Percentiles rank a stretch among this genome's conserved stretches.
phyloP scores from a whole-genome alignment of 106 monocot species.

The Phalaenopsis aphrodite region DNA sequence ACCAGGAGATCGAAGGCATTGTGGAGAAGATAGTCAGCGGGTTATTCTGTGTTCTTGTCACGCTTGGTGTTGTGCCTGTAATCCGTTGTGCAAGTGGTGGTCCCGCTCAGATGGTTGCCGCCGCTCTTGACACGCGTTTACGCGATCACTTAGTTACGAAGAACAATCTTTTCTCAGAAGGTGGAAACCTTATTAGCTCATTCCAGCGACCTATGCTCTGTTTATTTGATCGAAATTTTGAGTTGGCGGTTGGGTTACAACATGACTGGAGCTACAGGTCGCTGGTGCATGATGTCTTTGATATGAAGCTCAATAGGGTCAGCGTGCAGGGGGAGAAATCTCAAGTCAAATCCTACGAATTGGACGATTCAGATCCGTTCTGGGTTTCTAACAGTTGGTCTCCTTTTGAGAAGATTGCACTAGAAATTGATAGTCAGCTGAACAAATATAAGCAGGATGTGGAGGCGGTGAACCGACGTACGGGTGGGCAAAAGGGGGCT shows the following conservation, averaged over 20 bases:
- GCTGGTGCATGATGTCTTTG: slow-evolving; percentile 76
- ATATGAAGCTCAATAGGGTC: slow-evolving; percentile 59
- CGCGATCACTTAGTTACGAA: slow-evolving; percentile 67
- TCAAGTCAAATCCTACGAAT: slow-evolving; percentile 47
- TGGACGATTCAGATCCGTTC: slow-evolving; percentile 70
- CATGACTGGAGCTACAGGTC: slow-evolving; percentile 92
- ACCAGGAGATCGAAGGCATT: slow-evolving; percentile 67
- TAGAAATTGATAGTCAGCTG: slow-evolving; percentile 85
- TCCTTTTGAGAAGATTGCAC: slow-evolving; percentile 86
- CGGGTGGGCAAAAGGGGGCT: slow-evolving; percentile 58
- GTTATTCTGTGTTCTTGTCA: slow-evolving; percentile 72
- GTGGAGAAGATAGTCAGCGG: slow-evolving; percentile 61
- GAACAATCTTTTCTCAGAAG: slow-evolving; percentile 74
- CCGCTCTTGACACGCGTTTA: slow-evolving; percentile 56
- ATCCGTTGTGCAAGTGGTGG: slow-evolving; percentile 72
- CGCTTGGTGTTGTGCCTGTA: slow-evolving; percentile 68
- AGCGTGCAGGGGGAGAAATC: slow-evolving; percentile 48
- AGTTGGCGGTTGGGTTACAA: slow-evolving; percentile 81
- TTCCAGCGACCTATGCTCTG: slow-evolving; percentile 85
- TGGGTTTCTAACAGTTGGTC: slow-evolving; percentile 79
- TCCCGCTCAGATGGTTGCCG: slow-evolving; percentile 86
- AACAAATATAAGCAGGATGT: slow-evolving; percentile 93
- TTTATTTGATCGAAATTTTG: slow-evolving; percentile 86
- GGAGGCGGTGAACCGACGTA: slow-evolving; percentile 72
- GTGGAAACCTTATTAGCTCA: slow-evolving; percentile 25